Base-by-base conservation (phyloP, 1,284 basidiomycete species). In the Exobasidium cylindrosporum region DNA sequence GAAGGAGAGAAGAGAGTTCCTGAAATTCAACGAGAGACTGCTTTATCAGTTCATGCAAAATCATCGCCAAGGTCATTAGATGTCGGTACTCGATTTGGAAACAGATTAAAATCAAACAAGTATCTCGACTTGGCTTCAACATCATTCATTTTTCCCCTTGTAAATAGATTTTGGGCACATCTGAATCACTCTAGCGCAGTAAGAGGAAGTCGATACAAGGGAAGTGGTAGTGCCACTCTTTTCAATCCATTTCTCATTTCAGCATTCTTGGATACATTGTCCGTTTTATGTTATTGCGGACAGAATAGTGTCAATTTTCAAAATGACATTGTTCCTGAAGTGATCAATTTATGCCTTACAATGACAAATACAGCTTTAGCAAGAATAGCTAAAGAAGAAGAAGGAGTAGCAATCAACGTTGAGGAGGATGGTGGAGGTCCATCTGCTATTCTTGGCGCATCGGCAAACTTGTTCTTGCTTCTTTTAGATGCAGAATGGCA, bases 111-210 rank as follows among this genome's bases (percentile, higher is more conserved):
- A 26, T 3, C 44, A 35, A 32, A 45, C 26, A 24, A 44, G 28
- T 55, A 64, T 61, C 26, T 54, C 21, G n/a, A 69, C 54, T 40
- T 74, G n/a, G 52, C 73, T 61, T 61, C 74, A 52, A 54, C 69
- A 11, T 62, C 63, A 49, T 80, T 82, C 72, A 85, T 96, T 57
- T 86, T 88, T 59, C 95, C 95, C 0, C 83, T 97, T 31, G 85
- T 97, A 77, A 90, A 92, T 71, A 87, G 88, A 6, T 95, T 97
- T 81, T 95, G 92, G 90, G 60, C 62, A 7, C 65, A 72, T 49
- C 32, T 67, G 23, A 23, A 43, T 24, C 31, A 64, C 32, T 21
- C 30, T 2, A 31, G 30, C 28, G 44, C 84, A 85, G 50, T 88
- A 87, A 1, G 81, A 85, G 0, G 82, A 84, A 57, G 78, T 75